Conservation (phyloP, 768 basidiomycete genomes). For the Tricholoma bakamatsutake region DNA sequence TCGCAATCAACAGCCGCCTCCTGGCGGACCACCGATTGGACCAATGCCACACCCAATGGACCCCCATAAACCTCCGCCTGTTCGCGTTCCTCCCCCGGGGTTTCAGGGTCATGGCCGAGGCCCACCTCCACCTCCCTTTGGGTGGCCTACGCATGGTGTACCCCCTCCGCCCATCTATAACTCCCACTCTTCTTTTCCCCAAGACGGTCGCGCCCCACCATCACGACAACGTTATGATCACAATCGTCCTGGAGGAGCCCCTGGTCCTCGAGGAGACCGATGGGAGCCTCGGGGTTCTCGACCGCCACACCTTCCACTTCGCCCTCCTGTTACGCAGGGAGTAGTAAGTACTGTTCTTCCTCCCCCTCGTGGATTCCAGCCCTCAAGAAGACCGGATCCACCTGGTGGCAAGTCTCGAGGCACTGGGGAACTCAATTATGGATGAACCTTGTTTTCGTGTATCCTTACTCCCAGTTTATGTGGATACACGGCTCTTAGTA, state of each 20-base stretch:
- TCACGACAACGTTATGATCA: background rate
- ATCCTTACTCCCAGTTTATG: background rate
- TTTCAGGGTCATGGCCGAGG: background rate
- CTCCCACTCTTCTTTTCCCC: background rate
- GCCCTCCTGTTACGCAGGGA: background rate
- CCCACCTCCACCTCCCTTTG: background rate
- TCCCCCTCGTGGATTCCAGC: background rate
- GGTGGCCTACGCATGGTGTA: background rate
- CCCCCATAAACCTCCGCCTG: background rate
- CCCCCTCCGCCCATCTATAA: background rate
- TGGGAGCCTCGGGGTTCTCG: constrained; percentile 1
- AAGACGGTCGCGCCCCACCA: background rate
- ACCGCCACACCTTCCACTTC: background rate
- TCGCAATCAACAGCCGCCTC: constrained; percentile 14
- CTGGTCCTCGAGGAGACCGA: constrained; percentile 1
- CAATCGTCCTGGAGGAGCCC: background rate
- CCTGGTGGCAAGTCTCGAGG: background rate
- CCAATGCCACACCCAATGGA: background rate
- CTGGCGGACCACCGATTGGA: constrained; percentile 3
- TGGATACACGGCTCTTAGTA: background rate
- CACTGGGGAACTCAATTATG: constrained; percentile 15
- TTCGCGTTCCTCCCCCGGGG: background rate
- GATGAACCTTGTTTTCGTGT: constrained; percentile 7
- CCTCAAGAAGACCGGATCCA: background rate
- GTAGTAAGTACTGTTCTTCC: background rate